Percentiles rank a stretch among this genome's conserved stretches.
These are phyloP conservation scores for Rhizopus arrhizus DNA, from an alignment of 371 early-diverging fungal genomes.

Conservation along the genomic window DNA sequence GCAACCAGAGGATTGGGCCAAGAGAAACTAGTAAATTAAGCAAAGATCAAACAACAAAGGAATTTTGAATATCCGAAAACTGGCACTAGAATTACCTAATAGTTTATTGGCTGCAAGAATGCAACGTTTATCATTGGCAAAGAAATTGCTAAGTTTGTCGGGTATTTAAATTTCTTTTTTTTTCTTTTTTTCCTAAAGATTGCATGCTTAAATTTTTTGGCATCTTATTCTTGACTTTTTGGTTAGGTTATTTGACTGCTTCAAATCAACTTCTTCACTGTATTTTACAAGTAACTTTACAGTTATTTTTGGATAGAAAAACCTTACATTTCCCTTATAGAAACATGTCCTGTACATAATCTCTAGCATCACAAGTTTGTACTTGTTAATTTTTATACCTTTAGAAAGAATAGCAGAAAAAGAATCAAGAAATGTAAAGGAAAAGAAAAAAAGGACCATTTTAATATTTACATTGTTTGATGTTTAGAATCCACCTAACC, in stretches of 20 bases:
- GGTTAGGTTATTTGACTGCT: constrained; percentile 35
- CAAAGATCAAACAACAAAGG: too few species aligned
- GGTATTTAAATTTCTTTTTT: not conserved
- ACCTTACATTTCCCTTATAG: not conserved
- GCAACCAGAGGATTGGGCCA: too few species aligned
- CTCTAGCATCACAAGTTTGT: constrained; percentile 10
- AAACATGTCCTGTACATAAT: constrained; percentile 13
- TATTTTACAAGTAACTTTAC: constrained; percentile 17
- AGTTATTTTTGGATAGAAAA: not conserved
- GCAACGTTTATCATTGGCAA: too few species aligned
- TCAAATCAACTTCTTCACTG: constrained; percentile 20
- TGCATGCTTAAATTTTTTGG: constrained; percentile 5
- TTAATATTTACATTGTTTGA: not conserved
- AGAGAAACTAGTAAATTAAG: too few species aligned
- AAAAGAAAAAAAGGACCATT: not conserved
- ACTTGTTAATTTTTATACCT: constrained; percentile 27
- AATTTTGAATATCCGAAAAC: too few species aligned
- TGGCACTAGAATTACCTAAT: too few species aligned
- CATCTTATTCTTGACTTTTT: constrained; percentile 27
- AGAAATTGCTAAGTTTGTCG: too few species aligned
- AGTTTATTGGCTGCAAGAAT: too few species aligned
- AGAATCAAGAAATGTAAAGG: constrained; percentile 28
- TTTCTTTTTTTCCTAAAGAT: not conserved
- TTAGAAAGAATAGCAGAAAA: constrained; percentile 29
- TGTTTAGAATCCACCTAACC: constrained; percentile 21